Evolutionary conservation across 2,329 filamentous ascomycete species (phyloP), one percentile per base, ranked within the genome.

Genomic region (Coniochaeta prunicola): DNA sequence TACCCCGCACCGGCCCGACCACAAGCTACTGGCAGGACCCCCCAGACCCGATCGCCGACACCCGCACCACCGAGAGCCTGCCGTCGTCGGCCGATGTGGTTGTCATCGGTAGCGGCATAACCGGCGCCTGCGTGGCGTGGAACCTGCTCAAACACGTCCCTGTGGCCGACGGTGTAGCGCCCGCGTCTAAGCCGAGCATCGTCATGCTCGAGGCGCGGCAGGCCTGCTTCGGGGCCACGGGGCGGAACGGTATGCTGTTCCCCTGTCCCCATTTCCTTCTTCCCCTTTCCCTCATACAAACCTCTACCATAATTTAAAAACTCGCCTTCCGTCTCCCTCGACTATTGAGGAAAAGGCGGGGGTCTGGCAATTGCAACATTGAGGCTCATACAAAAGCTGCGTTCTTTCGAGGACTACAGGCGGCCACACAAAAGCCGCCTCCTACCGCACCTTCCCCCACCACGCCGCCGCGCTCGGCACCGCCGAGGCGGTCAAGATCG

Each of bases 191-290:
- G 53, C 68, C 71, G 30, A 73, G 77, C 55, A 73, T 88, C 3
- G 76, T 88, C 2, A 80, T 88, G 76, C 72, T 89, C 6, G 86
- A 89, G 68, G 85, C 86, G 12, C 74, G 86, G 60, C 82, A 87
- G 67, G 81, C 83, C 7, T 87, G 84, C 64, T 88, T 83, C 69
- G 85, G 85, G 56, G 86, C 85, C 2, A 88, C 86, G 0, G 86
- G 86, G 15, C 75, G 85, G 64, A 81, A 81, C 61, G 78, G 78
- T 71, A 70, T 53, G 59, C 61, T 17, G 36, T 17, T 48, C 30
- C 9, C 24, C 38, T 54, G 2, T n/a, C 8, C 7, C 45, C n/a
- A 8, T 30, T 7, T 21, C 28, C 8, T 26, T 50, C 26, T 24
- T 50, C 45, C 19, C 8, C 12, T n/a, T n/a, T n/a, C n/a, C n/a